Evolutionary conservation across 306 rosid species (phyloP).

Genomic region (Castanospermum australe): DNA sequence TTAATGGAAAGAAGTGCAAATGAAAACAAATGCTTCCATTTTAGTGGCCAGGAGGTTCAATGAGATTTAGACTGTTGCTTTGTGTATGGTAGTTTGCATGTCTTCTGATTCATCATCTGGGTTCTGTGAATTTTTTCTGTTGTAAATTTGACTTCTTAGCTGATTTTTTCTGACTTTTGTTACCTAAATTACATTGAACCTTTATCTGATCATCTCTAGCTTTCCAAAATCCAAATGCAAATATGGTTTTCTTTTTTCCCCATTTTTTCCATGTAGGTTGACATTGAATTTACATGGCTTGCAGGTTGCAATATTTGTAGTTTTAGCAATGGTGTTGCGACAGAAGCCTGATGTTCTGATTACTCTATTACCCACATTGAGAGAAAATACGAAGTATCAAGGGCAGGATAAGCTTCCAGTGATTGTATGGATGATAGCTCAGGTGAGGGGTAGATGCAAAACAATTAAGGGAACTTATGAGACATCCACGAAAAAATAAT

Average conservation of each 20-base stretch:
- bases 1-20: background rate
- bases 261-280: slow-evolving; percentile 22
- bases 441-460: slow-evolving; percentile 52
- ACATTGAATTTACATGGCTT: slow-evolving; percentile 19
- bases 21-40: slow-evolving; percentile 1
- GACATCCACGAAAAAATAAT: background rate
- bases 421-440: slow-evolving; percentile 74
- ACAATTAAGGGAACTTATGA: background rate
- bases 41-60: background rate
- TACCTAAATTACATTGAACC: no score
- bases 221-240: slow-evolving; percentile 15
- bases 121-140: background rate
- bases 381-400: slow-evolving; percentile 74
- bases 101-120: slow-evolving; percentile 18
- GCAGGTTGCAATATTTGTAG: slow-evolving; percentile 91
- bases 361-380: slow-evolving; percentile 57
- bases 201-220: slow-evolving; percentile 16
- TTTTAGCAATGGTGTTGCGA: slow-evolving; percentile 78
- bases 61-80: background rate
- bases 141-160: background rate
- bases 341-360: slow-evolving; percentile 81
- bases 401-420: slow-evolving; percentile 93
- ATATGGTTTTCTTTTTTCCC: background rate
- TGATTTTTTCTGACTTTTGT: background rate
- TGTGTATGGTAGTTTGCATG: slow-evolving; percentile 17